Evolutionary conservation across 2,329 filamentous ascomycete species (phyloP).

Genomic region (Fusarium subglutinans): DNA sequence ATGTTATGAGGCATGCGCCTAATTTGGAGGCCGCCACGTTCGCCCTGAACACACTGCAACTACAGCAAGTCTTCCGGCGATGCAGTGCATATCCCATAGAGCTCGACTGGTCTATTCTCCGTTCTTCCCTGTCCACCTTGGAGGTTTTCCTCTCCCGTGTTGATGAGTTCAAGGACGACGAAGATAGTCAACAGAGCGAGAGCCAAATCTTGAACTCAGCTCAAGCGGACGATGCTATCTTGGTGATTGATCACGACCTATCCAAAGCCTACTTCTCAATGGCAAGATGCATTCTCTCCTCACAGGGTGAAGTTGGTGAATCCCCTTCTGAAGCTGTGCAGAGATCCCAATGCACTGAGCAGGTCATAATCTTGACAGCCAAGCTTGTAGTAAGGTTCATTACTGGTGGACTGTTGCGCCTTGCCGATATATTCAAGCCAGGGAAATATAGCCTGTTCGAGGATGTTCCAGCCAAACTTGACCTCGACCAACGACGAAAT

Average conservation of each 20-base stretch:
- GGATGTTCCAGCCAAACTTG: slow-evolving; percentile 51
- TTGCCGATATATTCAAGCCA: slow-evolving; percentile 57
- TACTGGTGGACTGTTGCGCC: slow-evolving; percentile 54
- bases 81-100: slow-evolving; percentile 55
- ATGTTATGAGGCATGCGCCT: slow-evolving; percentile 59
- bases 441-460: slow-evolving; percentile 63
- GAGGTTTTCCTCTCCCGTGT: slow-evolving; percentile 58
- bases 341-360: slow-evolving; percentile 52
- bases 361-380: slow-evolving; percentile 56
- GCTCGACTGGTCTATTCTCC: slow-evolving; percentile 60
- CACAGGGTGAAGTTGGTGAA: slow-evolving; percentile 10
- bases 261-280: slow-evolving; percentile 59
- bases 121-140: slow-evolving; percentile 56
- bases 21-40: slow-evolving; percentile 59
- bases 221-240: slow-evolving; percentile 57
- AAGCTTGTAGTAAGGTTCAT: slow-evolving; percentile 58
- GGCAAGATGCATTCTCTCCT: slow-evolving; percentile 51
- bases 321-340: slow-evolving; percentile 31
- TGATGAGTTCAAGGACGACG: slow-evolving; percentile 52
- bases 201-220: slow-evolving; percentile 52
- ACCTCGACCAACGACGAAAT: slow-evolving; percentile 54
- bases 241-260: slow-evolving; percentile 60
- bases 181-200: slow-evolving; percentile 52
- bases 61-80: slow-evolving; percentile 61
- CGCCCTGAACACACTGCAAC: slow-evolving; percentile 59